phyloP scores from a whole-genome alignment of 805 yeast species.

The Barnettozyma californica region DNA sequence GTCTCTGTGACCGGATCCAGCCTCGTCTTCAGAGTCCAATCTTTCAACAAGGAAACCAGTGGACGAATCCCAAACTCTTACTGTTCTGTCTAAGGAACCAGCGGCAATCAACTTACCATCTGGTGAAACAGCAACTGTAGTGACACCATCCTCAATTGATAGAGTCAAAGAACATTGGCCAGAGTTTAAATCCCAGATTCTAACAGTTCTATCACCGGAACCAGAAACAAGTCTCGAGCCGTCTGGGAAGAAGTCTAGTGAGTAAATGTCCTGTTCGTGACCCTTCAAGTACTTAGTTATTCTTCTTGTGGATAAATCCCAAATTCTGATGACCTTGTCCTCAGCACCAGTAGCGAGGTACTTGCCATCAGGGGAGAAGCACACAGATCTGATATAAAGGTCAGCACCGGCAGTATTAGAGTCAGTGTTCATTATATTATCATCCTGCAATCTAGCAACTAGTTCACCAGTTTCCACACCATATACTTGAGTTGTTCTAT shows the following conservation, averaged over 20 bases:
- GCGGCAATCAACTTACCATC: constrained; percentile 94
- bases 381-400: constrained; percentile 88
- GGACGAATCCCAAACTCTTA: constrained; percentile 93
- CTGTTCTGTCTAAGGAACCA: constrained; percentile 92
- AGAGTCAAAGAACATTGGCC: constrained; percentile 87
- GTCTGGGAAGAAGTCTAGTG: constrained; percentile 90
- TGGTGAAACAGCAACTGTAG: constrained; percentile 95
- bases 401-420: constrained; percentile 53
- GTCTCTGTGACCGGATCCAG: constrained; percentile 92
- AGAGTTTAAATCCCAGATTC: constrained; percentile 91
- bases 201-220: constrained; percentile 92
- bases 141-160: constrained; percentile 94
- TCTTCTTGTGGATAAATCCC: constrained; percentile 86
- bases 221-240: constrained; percentile 93
- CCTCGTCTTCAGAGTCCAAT: constrained; percentile 81
- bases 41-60: constrained; percentile 90
- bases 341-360: constrained; percentile 92
- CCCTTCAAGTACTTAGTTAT: constrained; percentile 85
- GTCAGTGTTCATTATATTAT: constrained; percentile 43
- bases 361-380: constrained; percentile 94
- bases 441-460: constrained; percentile 83
- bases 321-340: constrained; percentile 85
- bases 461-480: constrained; percentile 88
- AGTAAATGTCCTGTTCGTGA: constrained; percentile 96
- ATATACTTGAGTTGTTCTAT: constrained; percentile 90